Evolutionary conservation across 192 early-diverging fungal species (phyloP), one percentile per base, ranked within the genome.

Genomic region (Backusella circina): DNA sequence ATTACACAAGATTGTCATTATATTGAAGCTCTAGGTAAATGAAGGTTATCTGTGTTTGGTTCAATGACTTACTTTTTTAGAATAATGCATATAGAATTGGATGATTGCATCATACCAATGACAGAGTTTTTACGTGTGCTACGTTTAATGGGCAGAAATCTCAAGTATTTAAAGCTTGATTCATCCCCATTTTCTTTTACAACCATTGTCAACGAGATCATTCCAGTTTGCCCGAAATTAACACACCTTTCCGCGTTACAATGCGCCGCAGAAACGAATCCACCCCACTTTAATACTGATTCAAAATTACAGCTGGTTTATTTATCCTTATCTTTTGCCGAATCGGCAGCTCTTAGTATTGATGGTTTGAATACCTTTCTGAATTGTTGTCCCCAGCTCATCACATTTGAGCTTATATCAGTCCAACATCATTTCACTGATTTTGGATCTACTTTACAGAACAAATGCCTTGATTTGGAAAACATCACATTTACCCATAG

Each of bases 21-120:
- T 37, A 64, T 73, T 21, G 71, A 73, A 36, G 30, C 35, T 3
- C 32, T 73, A 38, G 50, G 71, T 73, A 73, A 50, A 41, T 37
- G 15, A 30, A 28, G 7, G 33, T 15, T 7, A 0, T 31, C 12
- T 1, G 3, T 15, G 3, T 10, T 33, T 33, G 1, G 13, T 65
- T 65, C n/a, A n/a, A n/a, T n/a, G n/a, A n/a, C n/a, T n/a, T n/a
- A n/a, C n/a, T n/a, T n/a, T n/a, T n/a, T n/a, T n/a, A n/a, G n/a
- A n/a, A n/a, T n/a, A 41, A 16, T 33, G 0, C 2, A 12, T 23
- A 28, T 26, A 73, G 71, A 54, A 37, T 37, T 73, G n/a, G 33
- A 23, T 21, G 32, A 32, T 28, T 64, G 71, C 64, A 36, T 30
- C 36, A 39, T 73, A 16, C 50, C 32, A 61, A 26, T 21, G 21